Conservation (phyloP, 2,329 filamentous ascomycete species). For the Berkeleyomyces rouxiae region DNA sequence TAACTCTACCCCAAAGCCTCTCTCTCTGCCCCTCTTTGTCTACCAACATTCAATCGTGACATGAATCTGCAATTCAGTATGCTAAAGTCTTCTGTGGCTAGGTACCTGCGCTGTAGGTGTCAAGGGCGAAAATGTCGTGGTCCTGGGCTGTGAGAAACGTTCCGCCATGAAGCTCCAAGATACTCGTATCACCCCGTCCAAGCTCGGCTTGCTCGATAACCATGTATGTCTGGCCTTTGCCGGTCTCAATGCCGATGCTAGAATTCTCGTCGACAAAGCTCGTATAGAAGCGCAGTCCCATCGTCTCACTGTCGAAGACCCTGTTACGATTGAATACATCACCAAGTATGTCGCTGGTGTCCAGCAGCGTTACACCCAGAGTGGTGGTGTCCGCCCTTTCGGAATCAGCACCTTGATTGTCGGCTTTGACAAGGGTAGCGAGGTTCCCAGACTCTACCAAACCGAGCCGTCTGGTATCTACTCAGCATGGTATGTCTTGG, state of each 20-base stretch:
- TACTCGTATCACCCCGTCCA: conserved; percentile 95
- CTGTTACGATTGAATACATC: conserved; percentile 96
- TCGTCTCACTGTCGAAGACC: conserved; percentile 90
- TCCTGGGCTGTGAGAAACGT: conserved; percentile 94
- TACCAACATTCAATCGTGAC: neutral
- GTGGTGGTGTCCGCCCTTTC: conserved; percentile 94
- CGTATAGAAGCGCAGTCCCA: conserved; percentile 94
- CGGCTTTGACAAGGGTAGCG: conserved; percentile 90
- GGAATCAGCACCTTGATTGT: conserved; percentile 96
- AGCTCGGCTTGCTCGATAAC: conserved; percentile 89
- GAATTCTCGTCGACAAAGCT: conserved; percentile 96
- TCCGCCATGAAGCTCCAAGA: conserved; percentile 99
- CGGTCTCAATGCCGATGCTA: conserved; percentile 90
- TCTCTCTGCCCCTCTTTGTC: neutral
- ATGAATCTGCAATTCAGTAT: conserved; percentile 2
- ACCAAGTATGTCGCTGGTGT: conserved; percentile 97
- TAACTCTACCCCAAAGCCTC: conserved; percentile 1
- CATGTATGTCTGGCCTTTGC: conserved; percentile 96
- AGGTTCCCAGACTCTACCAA: conserved; percentile 81
- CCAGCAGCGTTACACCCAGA: conserved; percentile 97
- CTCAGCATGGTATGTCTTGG: conserved; percentile 63
- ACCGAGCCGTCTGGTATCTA: conserved; percentile 99
- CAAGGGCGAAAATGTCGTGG: conserved; percentile 86
- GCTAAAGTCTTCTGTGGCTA: conserved; percentile 22
- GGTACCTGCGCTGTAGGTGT: conserved; percentile 96